phyloP scores from a whole-genome alignment of 2,329 filamentous ascomycete species.

The Arachnopeziza araneosa region DNA sequence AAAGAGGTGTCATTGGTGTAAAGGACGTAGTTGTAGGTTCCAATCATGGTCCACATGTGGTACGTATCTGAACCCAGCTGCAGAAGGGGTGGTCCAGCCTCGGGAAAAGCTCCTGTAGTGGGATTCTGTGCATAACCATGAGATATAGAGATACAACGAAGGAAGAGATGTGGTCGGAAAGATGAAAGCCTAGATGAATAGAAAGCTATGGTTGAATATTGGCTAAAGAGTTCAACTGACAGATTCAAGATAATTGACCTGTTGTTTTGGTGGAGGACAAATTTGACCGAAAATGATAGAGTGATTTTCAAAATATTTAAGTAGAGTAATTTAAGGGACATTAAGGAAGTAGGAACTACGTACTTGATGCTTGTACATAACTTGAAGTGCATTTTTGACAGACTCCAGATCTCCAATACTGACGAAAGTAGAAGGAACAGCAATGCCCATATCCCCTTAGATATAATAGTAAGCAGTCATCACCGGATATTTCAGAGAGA shows the following conservation, averaged over 20 bases:
- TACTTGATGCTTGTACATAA: conserved; percentile 40
- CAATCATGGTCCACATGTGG: conserved; percentile 54
- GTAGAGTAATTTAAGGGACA: conserved; percentile 4
- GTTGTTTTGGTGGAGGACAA: too few relatives aligned
- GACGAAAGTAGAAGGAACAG: conserved; percentile 48
- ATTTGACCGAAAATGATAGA: too few relatives aligned
- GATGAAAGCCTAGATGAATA: too few relatives aligned
- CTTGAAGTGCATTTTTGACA: conserved; percentile 39
- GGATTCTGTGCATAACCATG: conserved; percentile 8
- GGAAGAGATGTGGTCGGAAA: too few relatives aligned
- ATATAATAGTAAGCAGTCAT: not conserved
- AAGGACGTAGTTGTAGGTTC: conserved; percentile 52
- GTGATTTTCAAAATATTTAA: too few relatives aligned
- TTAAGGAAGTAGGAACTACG: conserved; percentile 18
- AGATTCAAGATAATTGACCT: too few relatives aligned
- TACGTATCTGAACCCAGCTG: conserved; percentile 43
- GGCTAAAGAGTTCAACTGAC: too few relatives aligned
- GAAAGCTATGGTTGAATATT: too few relatives aligned
- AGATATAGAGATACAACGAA: not conserved
- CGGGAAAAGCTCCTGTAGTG: conserved; percentile 21
- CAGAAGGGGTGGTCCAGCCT: conserved; percentile 22
- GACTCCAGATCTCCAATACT: conserved; percentile 47
- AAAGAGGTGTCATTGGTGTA: conserved; percentile 49
- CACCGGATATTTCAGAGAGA: conserved; percentile 47
- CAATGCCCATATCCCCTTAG: conserved; percentile 33